Evolutionary conservation across 352 stramenopile genomes (phyloP).

Genomic region (Pythium coloratum): DNA sequence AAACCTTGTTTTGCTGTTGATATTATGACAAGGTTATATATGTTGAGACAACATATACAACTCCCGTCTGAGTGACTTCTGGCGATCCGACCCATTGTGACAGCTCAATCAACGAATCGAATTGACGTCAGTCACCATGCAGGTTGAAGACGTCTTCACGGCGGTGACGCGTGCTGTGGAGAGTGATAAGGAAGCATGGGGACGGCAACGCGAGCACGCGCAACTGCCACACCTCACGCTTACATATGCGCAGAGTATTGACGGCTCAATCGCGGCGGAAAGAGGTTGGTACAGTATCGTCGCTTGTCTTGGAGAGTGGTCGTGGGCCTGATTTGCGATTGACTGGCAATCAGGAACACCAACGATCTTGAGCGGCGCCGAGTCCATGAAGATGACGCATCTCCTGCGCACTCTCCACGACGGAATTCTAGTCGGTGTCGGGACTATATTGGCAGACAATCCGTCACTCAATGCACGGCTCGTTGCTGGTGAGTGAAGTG

Average conservation of each 20-base stretch:
- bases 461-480: constrained; percentile 83
- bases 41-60: constrained; percentile 15
- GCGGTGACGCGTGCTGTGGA: constrained; percentile 33
- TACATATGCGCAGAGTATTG: constrained; percentile 90
- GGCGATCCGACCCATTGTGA: background rate
- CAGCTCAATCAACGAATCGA: too few relatives aligned
- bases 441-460: constrained; percentile 85
- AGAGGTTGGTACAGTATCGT: constrained; percentile 36
- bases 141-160: constrained; percentile 33
- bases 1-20: background rate
- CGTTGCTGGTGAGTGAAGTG: constrained; percentile 37
- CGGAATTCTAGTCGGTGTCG: constrained; percentile 86
- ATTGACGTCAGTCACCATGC: constrained; percentile 12
- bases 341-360: constrained; percentile 39
- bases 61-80: background rate
- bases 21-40: constrained; percentile 17
- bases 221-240: constrained; percentile 66
- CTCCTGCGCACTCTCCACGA: constrained; percentile 81
- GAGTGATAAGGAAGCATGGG: constrained; percentile 31
- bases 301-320: background rate
- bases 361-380: constrained; percentile 64
- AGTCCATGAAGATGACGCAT: constrained; percentile 89
- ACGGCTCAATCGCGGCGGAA: constrained; percentile 74
- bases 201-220: constrained; percentile 1
- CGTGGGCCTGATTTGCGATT: background rate